A percentile compares a stretch with the other conserved stretches of the same genome.
phyloP scores from a whole-genome alignment of 2,329 filamentous ascomycete genomes.

The Fusarium tjaetaba region DNA sequence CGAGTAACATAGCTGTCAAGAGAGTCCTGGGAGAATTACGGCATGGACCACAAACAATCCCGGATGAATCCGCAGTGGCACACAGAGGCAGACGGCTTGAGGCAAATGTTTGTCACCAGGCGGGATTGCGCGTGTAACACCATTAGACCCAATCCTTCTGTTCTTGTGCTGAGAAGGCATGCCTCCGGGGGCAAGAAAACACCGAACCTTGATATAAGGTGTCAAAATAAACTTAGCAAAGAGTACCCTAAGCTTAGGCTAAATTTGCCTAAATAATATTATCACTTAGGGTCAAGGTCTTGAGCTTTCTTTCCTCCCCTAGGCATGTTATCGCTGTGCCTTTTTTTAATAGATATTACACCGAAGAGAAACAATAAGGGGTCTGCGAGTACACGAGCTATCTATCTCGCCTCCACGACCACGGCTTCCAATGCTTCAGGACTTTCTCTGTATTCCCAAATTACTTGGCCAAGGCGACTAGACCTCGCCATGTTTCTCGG shows the following conservation, averaged over 20 bases:
- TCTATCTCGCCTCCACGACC: neutral
- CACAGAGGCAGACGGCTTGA: conserved; percentile 27
- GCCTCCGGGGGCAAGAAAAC: too few relatives aligned
- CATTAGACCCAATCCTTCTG: neutral
- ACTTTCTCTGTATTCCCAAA: neutral
- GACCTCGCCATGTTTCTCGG: neutral
- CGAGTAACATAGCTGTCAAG: conserved; percentile 29
- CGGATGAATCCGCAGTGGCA: conserved; percentile 28
- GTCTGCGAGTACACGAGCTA: neutral
- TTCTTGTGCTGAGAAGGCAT: neutral
- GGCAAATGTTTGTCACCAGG: conserved; percentile 39
- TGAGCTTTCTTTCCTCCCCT: too few relatives aligned
- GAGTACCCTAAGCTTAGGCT: too few relatives aligned
- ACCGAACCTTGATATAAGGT: too few relatives aligned
- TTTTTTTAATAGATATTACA: neutral
- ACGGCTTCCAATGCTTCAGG: neutral
- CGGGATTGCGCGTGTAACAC: conserved; percentile 29
- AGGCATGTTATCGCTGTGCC: neutral
- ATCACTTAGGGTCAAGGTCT: too few relatives aligned
- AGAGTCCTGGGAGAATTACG: conserved; percentile 28
- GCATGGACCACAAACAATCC: conserved; percentile 26
- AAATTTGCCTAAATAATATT: too few relatives aligned
- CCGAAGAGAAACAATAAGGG: neutral
- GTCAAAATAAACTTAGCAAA: too few relatives aligned
- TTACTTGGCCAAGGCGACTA: neutral